Evolutionary conservation across 2,329 filamentous ascomycete species (phyloP), one percentile per base, ranked within the genome.

Genomic region (Botryotinia calthae): DNA sequence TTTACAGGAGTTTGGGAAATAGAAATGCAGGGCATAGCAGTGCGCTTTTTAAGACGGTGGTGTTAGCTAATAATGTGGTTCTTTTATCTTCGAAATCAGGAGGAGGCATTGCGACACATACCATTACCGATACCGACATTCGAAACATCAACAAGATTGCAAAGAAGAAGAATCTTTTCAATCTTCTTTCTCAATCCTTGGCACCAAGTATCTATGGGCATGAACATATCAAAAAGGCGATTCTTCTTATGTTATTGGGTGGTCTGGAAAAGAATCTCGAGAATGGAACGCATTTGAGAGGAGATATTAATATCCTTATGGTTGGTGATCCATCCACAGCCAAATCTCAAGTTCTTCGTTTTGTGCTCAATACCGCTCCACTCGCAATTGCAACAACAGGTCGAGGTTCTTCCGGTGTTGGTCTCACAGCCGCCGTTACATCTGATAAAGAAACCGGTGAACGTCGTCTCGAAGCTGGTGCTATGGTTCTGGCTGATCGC

Each of bases 221-320:
- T 79, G 95, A 97, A 79, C 93, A 98, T 81, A 97, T 99, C 84
- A 99, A 99, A 83, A 98, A 97, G 83, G 96, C 96, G 0, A 97
- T 99, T 76, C 84, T 99, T 46, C 89, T 99, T 66, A 97, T 98
- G 93, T 87, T 99, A 42, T 86, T 99, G 22, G 93, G 96, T 79
- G 96, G 96, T 73, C 94, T 97, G 87, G 96, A 99, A 85, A 99
- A 99, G 87, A 99, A 99, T 79, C 84, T 99, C 72, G 96, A 98
- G 76, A 99, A 99, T 78, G 96, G 96, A 73, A 98, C 96, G 1
- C 96, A 99, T 88, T 84, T 99, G 81, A 92, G 96, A 87, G 96
- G 96, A 85, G 96, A 99, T 80, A 98, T 99, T 84, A 99, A 99
- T 82, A 97, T 99, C 77, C 87, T 99, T 68, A 98, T 99, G 96